phyloP scores from a whole-genome alignment of 257 asterid genomes.

The Jacaranda mimosifolia region DNA sequence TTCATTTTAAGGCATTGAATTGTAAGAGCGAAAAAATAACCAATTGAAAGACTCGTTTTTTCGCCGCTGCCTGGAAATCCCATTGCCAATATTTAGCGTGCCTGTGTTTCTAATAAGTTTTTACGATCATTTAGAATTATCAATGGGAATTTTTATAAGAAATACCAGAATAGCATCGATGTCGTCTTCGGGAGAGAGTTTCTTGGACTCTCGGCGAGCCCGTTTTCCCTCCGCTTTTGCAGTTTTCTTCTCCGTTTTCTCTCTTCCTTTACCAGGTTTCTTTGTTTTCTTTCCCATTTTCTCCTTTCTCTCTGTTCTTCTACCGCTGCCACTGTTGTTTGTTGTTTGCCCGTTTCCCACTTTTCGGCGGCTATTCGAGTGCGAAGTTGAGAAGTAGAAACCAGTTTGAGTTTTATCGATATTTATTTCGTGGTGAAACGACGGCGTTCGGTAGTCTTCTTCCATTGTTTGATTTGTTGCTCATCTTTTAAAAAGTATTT shows the following conservation, averaged over 20 bases:
- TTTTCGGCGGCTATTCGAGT: background rate
- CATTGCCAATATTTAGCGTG: background rate
- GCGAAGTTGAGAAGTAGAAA: constrained; percentile 1
- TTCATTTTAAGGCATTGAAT: background rate
- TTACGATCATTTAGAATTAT: background rate
- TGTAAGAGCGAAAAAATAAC: background rate
- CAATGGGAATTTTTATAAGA: background rate
- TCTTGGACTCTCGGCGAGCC: constrained; percentile 87
- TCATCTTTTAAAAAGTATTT: no score
- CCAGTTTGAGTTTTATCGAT: background rate
- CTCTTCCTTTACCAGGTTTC: constrained; percentile 97
- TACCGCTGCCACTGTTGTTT: background rate
- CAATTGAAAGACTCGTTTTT: background rate
- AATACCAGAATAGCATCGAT: constrained; percentile 93
- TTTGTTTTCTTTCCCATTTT: constrained; percentile 90
- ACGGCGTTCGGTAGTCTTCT: background rate
- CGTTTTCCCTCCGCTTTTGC: constrained; percentile 85
- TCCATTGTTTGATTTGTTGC: background rate
- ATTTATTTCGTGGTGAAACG: background rate
- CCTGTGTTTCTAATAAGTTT: background rate
- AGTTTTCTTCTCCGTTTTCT: constrained; percentile 91
- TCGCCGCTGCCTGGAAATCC: background rate
- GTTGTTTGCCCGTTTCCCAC: background rate
- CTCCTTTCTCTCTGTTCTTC: background rate
- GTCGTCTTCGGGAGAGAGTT: constrained; percentile 96